These are phyloP conservation scores for Didymella arachidicola DNA, from an alignment of 2,329 filamentous ascomycete species.

Conservation along the genomic window DNA sequence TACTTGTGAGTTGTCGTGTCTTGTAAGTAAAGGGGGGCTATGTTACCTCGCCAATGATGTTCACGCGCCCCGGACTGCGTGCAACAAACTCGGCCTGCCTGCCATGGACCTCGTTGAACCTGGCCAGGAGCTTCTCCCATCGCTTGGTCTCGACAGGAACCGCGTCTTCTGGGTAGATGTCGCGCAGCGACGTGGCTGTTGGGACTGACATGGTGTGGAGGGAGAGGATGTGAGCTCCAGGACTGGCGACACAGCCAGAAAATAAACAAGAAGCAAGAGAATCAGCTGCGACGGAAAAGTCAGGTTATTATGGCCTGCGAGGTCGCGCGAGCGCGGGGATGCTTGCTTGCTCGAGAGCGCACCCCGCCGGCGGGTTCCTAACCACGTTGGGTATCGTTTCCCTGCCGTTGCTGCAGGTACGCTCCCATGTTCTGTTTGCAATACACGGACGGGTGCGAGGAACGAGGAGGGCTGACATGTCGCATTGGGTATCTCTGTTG, in stretches of 20 bases:
- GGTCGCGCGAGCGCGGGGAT: conserved; percentile 30
- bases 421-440: background rate
- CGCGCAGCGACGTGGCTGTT: conserved; percentile 74
- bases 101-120: conserved; percentile 76
- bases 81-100: conserved; percentile 79
- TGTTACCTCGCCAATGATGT: conserved; percentile 86
- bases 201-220: conserved; percentile 65
- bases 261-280: conserved; percentile 1
- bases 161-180: conserved; percentile 83
- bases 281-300: conserved; percentile 3
- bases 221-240: background rate
- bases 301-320: conserved; percentile 20
- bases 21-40: background rate
- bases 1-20: conserved; percentile 24
- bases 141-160: conserved; percentile 71
- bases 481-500: conserved; percentile 23
- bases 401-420: conserved; percentile 16
- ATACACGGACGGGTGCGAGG: background rate
- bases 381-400: background rate
- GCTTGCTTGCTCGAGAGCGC: background rate
- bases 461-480: background rate
- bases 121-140: conserved; percentile 76
- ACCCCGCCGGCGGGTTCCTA: background rate
- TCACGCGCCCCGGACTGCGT: conserved; percentile 91
- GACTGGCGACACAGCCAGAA: background rate